Evolutionary conservation across 345 rosid species (phyloP), one percentile per base, ranked within the genome.

Genomic region (Eucalyptus tenuipes): DNA sequence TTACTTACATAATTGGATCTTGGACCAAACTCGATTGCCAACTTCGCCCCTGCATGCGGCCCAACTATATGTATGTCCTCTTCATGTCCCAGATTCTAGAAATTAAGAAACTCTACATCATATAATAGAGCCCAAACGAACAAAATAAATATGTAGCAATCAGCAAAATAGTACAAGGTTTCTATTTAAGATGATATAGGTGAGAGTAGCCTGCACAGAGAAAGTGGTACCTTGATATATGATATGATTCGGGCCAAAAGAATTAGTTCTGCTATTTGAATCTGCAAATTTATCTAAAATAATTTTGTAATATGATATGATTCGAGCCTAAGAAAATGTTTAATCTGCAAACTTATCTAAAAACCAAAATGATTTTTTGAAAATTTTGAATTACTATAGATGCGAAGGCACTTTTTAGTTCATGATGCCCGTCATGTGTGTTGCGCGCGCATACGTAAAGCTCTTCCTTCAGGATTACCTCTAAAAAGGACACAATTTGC

Each of bases 391-490:
- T 29, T 13, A 29, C 33, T 13, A 61, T 27, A 61, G 33, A 61
- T 61, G 33, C 17, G 33, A 61, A 29, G 71, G 16, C 71, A 27
- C 8, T 61, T 29, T 61, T 61, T 7, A 61, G 13, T 29, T 61
- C 71, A 61, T 13, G 71, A 61, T 61, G 0, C 33, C 17, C 33
- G 17, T 29, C 33, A 61, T 13, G 3, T 3, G 12, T 5, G 71
- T 13, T 29, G 0, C 5, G 33, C 17, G 33, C 0, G 2, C 16
- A 13, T 12, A 13, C 3, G 33, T 1, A 29, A 61, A 29, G 33
- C 33, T 61, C 71, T 59, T 27, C 31, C n/a, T 27, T 12, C 29
- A 27, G 7, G 31, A 59, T 27, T 59, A 6, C 31, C 71, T 61
- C 71, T 61, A 27, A 61, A 61, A 61, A 17, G 2, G 33, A 61